phyloP scores from a whole-genome alignment of 352 stramenopile genomes.

The Lagenidium giganteum region DNA sequence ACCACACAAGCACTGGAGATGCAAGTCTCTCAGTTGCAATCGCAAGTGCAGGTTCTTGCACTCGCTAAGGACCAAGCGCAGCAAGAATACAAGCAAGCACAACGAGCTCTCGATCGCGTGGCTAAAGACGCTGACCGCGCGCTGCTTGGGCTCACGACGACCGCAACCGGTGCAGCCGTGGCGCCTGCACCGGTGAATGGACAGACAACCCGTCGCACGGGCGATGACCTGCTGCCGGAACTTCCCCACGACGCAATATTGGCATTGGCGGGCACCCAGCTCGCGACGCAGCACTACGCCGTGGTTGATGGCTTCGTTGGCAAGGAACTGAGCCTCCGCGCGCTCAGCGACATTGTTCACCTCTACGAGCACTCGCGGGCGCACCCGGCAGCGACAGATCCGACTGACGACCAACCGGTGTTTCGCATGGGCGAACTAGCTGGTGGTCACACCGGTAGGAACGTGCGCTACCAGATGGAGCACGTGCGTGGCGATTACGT shows the following conservation, averaged over 20 bases:
- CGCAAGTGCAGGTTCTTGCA: constrained; percentile 18
- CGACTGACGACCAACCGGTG: background rate
- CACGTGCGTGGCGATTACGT: constrained; percentile 45
- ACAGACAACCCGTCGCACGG: background rate
- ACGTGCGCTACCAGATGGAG: constrained; percentile 38
- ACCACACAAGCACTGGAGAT: constrained; percentile 17
- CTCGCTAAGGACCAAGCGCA: constrained; percentile 17
- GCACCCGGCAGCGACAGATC: background rate
- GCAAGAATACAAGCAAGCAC: constrained; percentile 19
- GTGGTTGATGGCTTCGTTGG: constrained; percentile 34
- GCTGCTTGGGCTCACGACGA: constrained; percentile 23
- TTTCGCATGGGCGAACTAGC: constrained; percentile 37
- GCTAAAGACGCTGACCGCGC: constrained; percentile 30
- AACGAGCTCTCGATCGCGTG: constrained; percentile 19
- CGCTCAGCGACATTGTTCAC: constrained; percentile 15
- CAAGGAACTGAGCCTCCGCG: constrained; percentile 1
- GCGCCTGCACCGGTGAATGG: constrained; percentile 6
- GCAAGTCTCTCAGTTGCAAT: constrained; percentile 23
- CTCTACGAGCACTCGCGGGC: constrained; percentile 17
- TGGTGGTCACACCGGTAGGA: constrained; percentile 33
- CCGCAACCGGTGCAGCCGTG: background rate
- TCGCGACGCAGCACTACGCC: constrained; percentile 20
- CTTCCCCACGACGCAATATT: constrained; percentile 17
- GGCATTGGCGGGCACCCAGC: constrained; percentile 1
- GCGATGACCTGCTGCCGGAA: constrained; percentile 18